These are phyloP conservation scores for Micractinium conductrix DNA, from an alignment of 139 green algal genomes.

Conservation along the genomic window DNA sequence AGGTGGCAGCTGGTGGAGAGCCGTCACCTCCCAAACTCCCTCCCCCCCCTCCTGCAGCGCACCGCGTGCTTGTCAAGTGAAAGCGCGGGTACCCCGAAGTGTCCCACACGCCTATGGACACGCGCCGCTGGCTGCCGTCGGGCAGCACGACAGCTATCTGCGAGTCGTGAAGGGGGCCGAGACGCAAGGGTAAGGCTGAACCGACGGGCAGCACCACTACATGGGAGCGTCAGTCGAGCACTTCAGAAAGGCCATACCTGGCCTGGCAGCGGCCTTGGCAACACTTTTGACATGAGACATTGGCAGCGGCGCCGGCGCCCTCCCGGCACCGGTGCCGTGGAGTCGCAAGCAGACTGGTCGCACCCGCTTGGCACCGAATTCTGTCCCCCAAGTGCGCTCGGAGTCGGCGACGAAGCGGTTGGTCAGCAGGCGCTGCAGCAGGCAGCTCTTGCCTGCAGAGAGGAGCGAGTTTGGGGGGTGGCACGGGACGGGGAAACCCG, in stretches of 20 bases:
- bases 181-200: not conserved
- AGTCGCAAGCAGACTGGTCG: not conserved
- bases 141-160: not conserved
- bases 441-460: slow-evolving; percentile 6
- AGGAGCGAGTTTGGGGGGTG: not conserved
- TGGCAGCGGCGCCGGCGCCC: no score
- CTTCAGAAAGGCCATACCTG: not conserved
- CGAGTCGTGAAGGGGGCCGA: no score
- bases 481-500: no score
- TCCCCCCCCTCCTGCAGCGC: not conserved
- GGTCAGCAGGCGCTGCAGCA: slow-evolving; percentile 19
- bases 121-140: not conserved
- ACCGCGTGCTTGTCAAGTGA: not conserved
- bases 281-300: not conserved
- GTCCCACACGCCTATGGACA: not conserved
- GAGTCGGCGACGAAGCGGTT: not conserved
- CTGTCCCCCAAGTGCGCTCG: not conserved
- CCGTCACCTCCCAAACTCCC: not conserved
- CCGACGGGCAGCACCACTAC: not conserved
- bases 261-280: not conserved
- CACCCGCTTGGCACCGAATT: slow-evolving; percentile 17
- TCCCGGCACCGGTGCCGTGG: not conserved
- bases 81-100: slow-evolving; percentile 8
- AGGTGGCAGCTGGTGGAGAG: not conserved
- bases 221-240: not conserved